Evolutionary conservation across 306 rosid species (phyloP).

Genomic region (Lablab purpureus): DNA sequence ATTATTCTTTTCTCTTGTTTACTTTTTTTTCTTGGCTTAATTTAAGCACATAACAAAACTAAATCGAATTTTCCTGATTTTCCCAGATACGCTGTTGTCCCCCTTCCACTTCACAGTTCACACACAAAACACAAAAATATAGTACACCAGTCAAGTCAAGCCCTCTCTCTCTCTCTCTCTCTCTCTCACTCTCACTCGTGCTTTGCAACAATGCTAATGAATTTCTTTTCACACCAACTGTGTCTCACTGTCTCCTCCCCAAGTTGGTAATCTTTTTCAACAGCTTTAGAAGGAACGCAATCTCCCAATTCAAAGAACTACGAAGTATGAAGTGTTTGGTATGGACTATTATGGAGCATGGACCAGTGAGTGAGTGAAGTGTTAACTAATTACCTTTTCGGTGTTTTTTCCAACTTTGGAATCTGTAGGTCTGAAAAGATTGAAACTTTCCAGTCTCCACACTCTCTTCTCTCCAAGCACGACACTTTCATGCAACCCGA

Average conservation of each 20-base stretch:
- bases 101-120: conserved; percentile 51
- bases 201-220: conserved; percentile 42
- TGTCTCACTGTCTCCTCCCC: conserved; percentile 9
- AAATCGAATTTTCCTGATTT: conserved; percentile 77
- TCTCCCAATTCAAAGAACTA: background rate
- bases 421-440: background rate
- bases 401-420: conserved; percentile 13
- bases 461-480: background rate
- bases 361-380: conserved; percentile 16
- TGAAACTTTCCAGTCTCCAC: conserved; percentile 2
- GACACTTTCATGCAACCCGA: conserved; percentile 25
- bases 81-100: conserved; percentile 80
- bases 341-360: background rate
- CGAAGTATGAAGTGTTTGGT: background rate
- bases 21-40: conserved; percentile 23
- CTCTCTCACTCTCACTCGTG: conserved; percentile 21
- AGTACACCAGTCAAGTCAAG: conserved; percentile 37
- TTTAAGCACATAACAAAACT: conserved; percentile 53
- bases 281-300: conserved; percentile 10
- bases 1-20: conserved; percentile 32
- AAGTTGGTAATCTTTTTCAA: background rate
- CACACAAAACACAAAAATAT: background rate
- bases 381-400: background rate
- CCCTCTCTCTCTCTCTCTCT: conserved; percentile 7
- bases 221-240: conserved; percentile 43